These are phyloP conservation scores for Exutisphaerella laricina DNA, from an alignment of 2,329 filamentous ascomycete species.

Conservation along the genomic window DNA sequence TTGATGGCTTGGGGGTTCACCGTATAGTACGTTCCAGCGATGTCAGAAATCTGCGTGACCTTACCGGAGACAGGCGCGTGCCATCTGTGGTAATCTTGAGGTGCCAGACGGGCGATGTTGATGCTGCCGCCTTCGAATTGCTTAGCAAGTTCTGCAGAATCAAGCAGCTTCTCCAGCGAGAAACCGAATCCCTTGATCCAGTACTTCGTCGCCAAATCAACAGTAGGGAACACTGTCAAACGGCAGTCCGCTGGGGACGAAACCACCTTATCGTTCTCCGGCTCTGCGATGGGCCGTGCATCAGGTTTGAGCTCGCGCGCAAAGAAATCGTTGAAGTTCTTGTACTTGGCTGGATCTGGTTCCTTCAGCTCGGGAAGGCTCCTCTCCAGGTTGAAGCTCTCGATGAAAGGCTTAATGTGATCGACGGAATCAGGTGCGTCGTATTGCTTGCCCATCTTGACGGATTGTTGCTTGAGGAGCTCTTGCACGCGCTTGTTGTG, in stretches of 20 bases:
- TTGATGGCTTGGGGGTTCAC: slow-evolving; percentile 42
- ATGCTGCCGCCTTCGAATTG: slow-evolving; percentile 35
- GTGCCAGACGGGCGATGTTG: slow-evolving; percentile 38
- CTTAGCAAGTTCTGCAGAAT: slow-evolving; percentile 26
- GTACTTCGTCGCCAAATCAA: slow-evolving; percentile 37
- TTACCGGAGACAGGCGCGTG: slow-evolving; percentile 35
- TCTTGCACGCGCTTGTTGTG: slow-evolving; percentile 33
- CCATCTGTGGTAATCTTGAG: slow-evolving; percentile 42
- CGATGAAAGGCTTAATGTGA: slow-evolving; percentile 40
- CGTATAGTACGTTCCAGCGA: slow-evolving; percentile 39
- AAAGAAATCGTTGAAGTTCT: slow-evolving; percentile 43
- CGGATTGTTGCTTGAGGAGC: slow-evolving; percentile 35
- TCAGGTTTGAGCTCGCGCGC: slow-evolving; percentile 34
- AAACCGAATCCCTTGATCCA: slow-evolving; percentile 43
- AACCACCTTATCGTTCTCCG: slow-evolving; percentile 30
- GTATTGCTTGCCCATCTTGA: slow-evolving; percentile 40
- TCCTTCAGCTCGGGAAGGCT: slow-evolving; percentile 34
- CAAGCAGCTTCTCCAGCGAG: slow-evolving; percentile 32
- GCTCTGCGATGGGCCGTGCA: slow-evolving; percentile 36
- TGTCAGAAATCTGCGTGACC: slow-evolving; percentile 34
- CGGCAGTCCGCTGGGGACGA: slow-evolving; percentile 38
- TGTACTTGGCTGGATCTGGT: slow-evolving; percentile 37
- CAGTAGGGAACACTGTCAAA: slow-evolving; percentile 36
- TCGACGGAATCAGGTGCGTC: slow-evolving; percentile 34
- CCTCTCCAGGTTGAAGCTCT: slow-evolving; percentile 34